Percentiles rank a stretch among this genome's conserved stretches.
Evolutionary conservation across 2,329 filamentous ascomycete species (phyloP).

Genomic region (Thermomyces lanuginosus): DNA sequence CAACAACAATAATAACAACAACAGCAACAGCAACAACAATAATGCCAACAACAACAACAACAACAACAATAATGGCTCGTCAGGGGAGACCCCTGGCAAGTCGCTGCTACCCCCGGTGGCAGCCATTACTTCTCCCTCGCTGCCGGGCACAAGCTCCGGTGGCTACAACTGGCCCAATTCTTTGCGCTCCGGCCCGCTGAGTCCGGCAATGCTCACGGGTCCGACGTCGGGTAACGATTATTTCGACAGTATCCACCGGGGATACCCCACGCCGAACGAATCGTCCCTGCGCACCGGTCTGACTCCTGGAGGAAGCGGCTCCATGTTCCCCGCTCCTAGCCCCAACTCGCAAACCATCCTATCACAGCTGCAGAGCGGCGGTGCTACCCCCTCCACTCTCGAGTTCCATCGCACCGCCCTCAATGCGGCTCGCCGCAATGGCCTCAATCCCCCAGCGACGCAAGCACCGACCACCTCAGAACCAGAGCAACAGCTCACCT

Average conservation of each 20-base stretch:
- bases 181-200: constrained; percentile 77
- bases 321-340: constrained; percentile 89
- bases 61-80: too few relatives aligned
- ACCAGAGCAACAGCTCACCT: constrained; percentile 13
- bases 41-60: too few relatives aligned
- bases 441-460: constrained; percentile 27
- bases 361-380: constrained; percentile 60
- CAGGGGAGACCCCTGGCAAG: constrained; percentile 65
- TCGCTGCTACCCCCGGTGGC: constrained; percentile 76
- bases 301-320: constrained; percentile 85
- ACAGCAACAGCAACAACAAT: too few relatives aligned
- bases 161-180: constrained; percentile 70
- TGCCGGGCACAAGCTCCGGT: constrained; percentile 57
- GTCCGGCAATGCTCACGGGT: constrained; percentile 91
- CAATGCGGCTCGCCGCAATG: constrained; percentile 51
- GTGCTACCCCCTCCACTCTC: constrained; percentile 73
- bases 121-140: constrained; percentile 75
- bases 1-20: too few relatives aligned
- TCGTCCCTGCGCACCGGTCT: constrained; percentile 80
- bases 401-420: constrained; percentile 92
- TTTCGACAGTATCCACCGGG: constrained; percentile 69
- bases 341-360: constrained; percentile 74
- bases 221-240: constrained; percentile 62
- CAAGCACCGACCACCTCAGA: constrained; percentile 24
- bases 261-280: constrained; percentile 91